Base-by-base conservation (phyloP, 441 rosid species). In the Croton setiger region DNA sequence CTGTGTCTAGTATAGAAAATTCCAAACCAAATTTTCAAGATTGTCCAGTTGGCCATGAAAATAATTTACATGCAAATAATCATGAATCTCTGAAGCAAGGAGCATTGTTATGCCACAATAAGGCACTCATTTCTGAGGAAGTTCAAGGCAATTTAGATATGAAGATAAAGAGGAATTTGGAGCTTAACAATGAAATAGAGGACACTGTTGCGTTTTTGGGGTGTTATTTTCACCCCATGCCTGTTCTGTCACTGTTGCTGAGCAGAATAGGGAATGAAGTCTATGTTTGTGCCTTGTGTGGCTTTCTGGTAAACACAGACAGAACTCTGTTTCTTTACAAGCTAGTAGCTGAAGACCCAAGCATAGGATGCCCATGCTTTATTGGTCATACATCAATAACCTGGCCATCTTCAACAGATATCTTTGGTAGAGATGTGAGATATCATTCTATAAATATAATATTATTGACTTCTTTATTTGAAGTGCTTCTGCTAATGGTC, bases 191-290 rank as follows among this genome's bases (percentile, higher is more conserved):
- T 78, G 85, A 89, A 65, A 76, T 84, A 60, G 76, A 75, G 52
- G 84, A 81, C 67, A 75, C 54, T 68, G 65, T 72, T 78, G 83
- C 84, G 55, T 79, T 85, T 74, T 75, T 87, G 54, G 99, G 99
- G 72, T 80, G 96, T 82, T 95, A 95, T 83, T 74, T 82, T 64
- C 96, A 85, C 67, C 95, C 87, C 39, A 55, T 75, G 78, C 96
- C 91, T 41, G 70, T 90, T 79, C 74, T 80, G 66, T 80, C 88
- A 37, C 75, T 95, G 65, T 70, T 80, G 75, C 76, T 90, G 72
- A 78, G 83, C 67, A 62, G 78, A 73, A 72, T 69, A 33, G 92
- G 81, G 57, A 76, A 78, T 84, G 88, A 84, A 78, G 77, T 89
- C 66, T 82, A 80, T 66, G 68, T 95, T 57, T 90, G 88, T 70